These are phyloP conservation scores for Wallacemonas sp. DNA, from an alignment of 208 protist genomes.

Conservation along the genomic window DNA sequence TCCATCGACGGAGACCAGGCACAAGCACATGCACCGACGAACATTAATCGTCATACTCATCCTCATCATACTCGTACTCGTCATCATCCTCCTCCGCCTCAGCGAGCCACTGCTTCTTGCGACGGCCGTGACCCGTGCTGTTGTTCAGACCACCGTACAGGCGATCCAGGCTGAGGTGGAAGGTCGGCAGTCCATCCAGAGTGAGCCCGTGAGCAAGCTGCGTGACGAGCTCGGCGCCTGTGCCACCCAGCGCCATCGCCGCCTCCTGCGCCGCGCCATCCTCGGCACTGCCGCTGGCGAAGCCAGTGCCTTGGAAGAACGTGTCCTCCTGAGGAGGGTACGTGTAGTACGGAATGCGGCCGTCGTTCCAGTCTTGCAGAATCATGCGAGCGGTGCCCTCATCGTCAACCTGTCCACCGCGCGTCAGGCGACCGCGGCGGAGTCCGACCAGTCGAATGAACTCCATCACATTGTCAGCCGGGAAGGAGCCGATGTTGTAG, in stretches of 20 bases:
- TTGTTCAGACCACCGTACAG: slow-evolving; percentile 18
- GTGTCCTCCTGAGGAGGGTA: slow-evolving; percentile 80
- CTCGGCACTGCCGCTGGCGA: slow-evolving; percentile 22
- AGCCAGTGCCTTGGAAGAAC: slow-evolving; percentile 41
- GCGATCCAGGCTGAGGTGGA: slow-evolving; percentile 70
- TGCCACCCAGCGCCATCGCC: slow-evolving; percentile 22
- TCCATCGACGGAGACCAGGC: not conserved
- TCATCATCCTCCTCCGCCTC: not conserved
- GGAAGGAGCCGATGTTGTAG: slow-evolving; percentile 80
- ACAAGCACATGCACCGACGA: not conserved
- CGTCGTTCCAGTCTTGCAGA: slow-evolving; percentile 95
- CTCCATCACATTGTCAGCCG: slow-evolving; percentile 63
- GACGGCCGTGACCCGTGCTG: slow-evolving; percentile 20
- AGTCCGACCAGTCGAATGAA: slow-evolving; percentile 85
- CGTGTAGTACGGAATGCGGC: slow-evolving; percentile 96
- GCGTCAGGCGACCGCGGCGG: slow-evolving; percentile 77
- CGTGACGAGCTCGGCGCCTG: slow-evolving; percentile 51
- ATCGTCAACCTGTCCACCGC: slow-evolving; percentile 91
- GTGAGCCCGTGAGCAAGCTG: slow-evolving; percentile 46
- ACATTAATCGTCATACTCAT: slow-evolving; percentile 16
- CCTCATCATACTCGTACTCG: not conserved
- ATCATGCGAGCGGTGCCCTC: slow-evolving; percentile 92
- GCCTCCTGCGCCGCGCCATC: not conserved
- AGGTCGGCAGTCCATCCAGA: slow-evolving; percentile 84
- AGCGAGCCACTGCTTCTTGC: slow-evolving; percentile 38